phyloP scores from a whole-genome alignment of 352 stramenopile species.

The Albugo candida region DNA sequence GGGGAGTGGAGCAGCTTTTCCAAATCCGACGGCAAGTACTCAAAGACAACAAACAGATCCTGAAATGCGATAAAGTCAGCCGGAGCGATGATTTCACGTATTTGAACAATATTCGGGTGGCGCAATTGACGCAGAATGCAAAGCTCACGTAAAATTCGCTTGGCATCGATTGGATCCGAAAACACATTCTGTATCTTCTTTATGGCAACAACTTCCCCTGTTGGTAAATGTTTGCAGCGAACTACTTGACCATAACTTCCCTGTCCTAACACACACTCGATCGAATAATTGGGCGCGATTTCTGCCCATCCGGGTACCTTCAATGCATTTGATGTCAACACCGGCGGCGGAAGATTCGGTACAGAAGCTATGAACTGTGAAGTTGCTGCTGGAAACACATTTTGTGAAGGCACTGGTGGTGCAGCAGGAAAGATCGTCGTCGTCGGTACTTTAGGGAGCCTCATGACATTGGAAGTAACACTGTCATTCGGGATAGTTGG shows the following conservation, averaged over 20 bases:
- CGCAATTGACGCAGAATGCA: constrained; percentile 68
- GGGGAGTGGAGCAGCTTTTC: constrained; percentile 74
- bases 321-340: constrained; percentile 29
- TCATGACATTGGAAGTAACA: too few relatives aligned
- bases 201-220: constrained; percentile 74
- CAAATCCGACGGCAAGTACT: constrained; percentile 67
- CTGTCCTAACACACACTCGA: constrained; percentile 68
- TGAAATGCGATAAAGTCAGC: constrained; percentile 51
- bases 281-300: constrained; percentile 65
- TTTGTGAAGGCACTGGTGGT: too few relatives aligned
- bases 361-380: too few relatives aligned
- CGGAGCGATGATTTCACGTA: constrained; percentile 71
- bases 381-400: too few relatives aligned
- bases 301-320: constrained; percentile 68
- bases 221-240: constrained; percentile 71
- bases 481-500: not conserved
- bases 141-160: constrained; percentile 67
- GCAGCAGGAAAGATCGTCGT: too few relatives aligned
- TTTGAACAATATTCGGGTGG: constrained; percentile 77
- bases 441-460: too few relatives aligned
- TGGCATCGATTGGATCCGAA: constrained; percentile 71
- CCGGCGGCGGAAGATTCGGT: not conserved
- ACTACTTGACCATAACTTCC: constrained; percentile 76
- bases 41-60: constrained; percentile 72
- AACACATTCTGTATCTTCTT: constrained; percentile 83